Base-by-base conservation (phyloP, 2,329 filamentous ascomycete species). In the Cryoendolithus antarcticus region DNA sequence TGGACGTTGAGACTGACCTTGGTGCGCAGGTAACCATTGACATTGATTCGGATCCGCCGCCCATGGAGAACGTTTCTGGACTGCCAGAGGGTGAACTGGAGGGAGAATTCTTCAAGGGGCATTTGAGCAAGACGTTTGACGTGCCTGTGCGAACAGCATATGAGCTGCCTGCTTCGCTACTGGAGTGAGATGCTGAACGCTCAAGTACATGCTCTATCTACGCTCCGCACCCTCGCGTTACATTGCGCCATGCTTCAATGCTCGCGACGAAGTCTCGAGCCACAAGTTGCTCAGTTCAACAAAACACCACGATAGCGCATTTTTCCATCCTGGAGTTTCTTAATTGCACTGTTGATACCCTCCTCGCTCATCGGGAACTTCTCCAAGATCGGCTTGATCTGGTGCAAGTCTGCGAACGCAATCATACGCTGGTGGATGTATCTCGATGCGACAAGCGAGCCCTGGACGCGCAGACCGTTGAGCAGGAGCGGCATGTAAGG, bases 351-450 rank as follows among this genome's bases (percentile, higher is more conserved):
- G 47, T 64, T 53, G 53, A 74, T 61, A 31, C 70, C 50, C 42
- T 74, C 48, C 59, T 64, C 41, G 2, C 58, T 67, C 42, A 86
- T 62, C 0, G 74, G 67, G 53, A 74, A 84, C 49, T 65, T 75
- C 65, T 84, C 72, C 21, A 80, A 62, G 56, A 82, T 65, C 37
- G 79, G 80, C 58, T 73, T 71, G 46, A 86, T 69, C 4, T 65
- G 65, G 48, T 83, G 75, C 10, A 65, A 58, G 42, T 68, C 62
- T 0, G 80, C 71, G 52, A 86, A 86, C 2, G 65, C 65, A 37
- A 86, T 70, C 43, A 82, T 78, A 49, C 82, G 75, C 51, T 77
- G 72, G 40, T 71, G 68, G 44, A 83, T 73, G 34, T 75, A 63
- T 1, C 77, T 68, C 30, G 81, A 69, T 13, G 57, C 57, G 15